Evolutionary conservation across 768 basidiomycete genomes (phyloP).

Genomic region (Rubroboletus pulcherrimus): DNA sequence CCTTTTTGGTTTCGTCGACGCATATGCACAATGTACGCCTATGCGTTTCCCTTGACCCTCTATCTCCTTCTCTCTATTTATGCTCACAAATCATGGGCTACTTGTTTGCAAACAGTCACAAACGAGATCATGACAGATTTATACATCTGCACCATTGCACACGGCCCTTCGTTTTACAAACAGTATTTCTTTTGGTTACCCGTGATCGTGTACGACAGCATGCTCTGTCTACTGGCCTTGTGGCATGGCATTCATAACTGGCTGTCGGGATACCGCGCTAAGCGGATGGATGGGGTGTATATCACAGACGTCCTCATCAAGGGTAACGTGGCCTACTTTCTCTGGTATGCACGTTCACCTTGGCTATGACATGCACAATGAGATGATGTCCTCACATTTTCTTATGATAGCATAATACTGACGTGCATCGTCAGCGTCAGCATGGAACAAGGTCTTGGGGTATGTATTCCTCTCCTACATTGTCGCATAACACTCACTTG

Average conservation of each 20-base stretch:
- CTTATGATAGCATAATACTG: constrained; percentile 11
- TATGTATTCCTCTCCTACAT: neutral
- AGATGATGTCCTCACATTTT: neutral
- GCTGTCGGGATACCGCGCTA: neutral
- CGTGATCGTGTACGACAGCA: neutral
- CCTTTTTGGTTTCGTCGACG: neutral
- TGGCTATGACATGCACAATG: neutral
- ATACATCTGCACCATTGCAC: neutral
- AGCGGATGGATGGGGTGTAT: neutral
- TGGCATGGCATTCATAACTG: neutral
- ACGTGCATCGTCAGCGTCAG: neutral
- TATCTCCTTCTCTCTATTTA: neutral
- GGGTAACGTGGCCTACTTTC: constrained; percentile 13
- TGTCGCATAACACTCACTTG: neutral
- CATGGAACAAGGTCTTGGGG: neutral
- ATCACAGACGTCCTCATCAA: constrained; percentile 11
- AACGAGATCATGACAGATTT: neutral
- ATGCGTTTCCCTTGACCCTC: neutral
- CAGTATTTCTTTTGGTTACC: neutral
- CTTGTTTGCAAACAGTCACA: neutral
- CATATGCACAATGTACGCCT: neutral
- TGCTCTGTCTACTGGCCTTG: neutral
- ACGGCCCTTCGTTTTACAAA: neutral
- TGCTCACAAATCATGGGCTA: neutral
- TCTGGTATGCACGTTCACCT: constrained; percentile 8